Conservation (phyloP, 345 rosid genomes). For the Populus euphratica region DNA sequence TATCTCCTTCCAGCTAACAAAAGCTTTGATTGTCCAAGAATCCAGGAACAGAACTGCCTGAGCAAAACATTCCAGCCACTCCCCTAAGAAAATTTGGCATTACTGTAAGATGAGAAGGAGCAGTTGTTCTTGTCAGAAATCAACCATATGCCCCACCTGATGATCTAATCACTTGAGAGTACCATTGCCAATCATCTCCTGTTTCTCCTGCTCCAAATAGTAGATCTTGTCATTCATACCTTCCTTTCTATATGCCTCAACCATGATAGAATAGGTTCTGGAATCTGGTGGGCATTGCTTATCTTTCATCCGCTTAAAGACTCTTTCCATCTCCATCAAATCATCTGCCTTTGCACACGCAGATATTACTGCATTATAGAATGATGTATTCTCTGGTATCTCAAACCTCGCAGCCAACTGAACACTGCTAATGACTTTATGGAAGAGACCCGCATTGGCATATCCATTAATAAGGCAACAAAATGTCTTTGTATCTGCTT, state of each 20-base stretch:
- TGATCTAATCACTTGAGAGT: neutral
- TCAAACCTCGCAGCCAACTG: constrained; percentile 70
- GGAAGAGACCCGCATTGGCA: constrained; percentile 75
- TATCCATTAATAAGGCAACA: constrained; percentile 79
- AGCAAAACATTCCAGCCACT: neutral
- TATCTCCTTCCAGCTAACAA: neutral
- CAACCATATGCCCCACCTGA: neutral
- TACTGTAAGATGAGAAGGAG: neutral
- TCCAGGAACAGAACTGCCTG: neutral
- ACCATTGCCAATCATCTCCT: constrained; percentile 17
- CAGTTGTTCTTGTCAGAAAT: neutral
- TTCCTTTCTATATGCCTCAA: constrained; percentile 63
- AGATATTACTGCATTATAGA: constrained; percentile 64
- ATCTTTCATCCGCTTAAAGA: constrained; percentile 70
- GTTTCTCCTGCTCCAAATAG: constrained; percentile 66
- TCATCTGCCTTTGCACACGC: constrained; percentile 80
- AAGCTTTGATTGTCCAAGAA: neutral
- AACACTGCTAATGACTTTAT: constrained; percentile 68
- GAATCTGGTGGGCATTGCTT: constrained; percentile 53
- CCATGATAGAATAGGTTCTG: constrained; percentile 61
- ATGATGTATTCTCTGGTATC: constrained; percentile 64
- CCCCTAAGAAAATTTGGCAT: neutral
- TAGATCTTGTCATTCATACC: constrained; percentile 83
- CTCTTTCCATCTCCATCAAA: constrained; percentile 92
- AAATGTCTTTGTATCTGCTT: constrained; percentile 82